Evolutionary conservation across 306 rosid species (phyloP).

Genomic region (Abrus pulchellus): DNA sequence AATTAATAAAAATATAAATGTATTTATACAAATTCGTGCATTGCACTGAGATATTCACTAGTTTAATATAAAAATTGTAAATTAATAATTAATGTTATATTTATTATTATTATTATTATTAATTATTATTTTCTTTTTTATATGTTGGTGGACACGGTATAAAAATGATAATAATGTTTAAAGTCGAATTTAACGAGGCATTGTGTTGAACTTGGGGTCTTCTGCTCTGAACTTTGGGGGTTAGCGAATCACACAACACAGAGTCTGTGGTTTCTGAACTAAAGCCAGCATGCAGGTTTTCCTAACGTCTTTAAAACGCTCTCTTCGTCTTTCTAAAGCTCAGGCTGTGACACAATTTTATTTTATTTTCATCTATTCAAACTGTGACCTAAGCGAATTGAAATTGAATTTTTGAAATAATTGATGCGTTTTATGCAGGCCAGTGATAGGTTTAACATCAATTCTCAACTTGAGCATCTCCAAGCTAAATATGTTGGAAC

Average conservation of each 20-base stretch:
- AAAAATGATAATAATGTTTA: too few relatives aligned
- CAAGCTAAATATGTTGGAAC: slow-evolving; percentile 99
- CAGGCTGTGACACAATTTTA: neutral
- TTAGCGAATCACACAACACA: neutral
- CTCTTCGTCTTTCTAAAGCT: neutral
- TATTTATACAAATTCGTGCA: too few relatives aligned
- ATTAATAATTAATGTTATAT: too few relatives aligned
- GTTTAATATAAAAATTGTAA: too few relatives aligned
- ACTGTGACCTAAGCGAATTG: neutral
- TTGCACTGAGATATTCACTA: too few relatives aligned
- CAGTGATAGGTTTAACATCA: slow-evolving; percentile 96
- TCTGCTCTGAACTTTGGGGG: too few relatives aligned
- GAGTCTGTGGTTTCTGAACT: neutral
- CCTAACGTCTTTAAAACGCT: neutral
- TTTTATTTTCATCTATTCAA: neutral
- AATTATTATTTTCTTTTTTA: too few relatives aligned
- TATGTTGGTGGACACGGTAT: too few relatives aligned
- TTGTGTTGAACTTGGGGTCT: too few relatives aligned
- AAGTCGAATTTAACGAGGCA: too few relatives aligned
- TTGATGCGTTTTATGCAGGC: slow-evolving; percentile 61
- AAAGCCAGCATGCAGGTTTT: slow-evolving; percentile 48
- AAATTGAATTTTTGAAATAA: neutral
- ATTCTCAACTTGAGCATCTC: slow-evolving; percentile 94
- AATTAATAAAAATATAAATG: too few relatives aligned
- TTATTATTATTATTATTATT: too few relatives aligned